Conservation (phyloP, 176 grass and related monocot species). For the Dendrocalamus sinicus region DNA sequence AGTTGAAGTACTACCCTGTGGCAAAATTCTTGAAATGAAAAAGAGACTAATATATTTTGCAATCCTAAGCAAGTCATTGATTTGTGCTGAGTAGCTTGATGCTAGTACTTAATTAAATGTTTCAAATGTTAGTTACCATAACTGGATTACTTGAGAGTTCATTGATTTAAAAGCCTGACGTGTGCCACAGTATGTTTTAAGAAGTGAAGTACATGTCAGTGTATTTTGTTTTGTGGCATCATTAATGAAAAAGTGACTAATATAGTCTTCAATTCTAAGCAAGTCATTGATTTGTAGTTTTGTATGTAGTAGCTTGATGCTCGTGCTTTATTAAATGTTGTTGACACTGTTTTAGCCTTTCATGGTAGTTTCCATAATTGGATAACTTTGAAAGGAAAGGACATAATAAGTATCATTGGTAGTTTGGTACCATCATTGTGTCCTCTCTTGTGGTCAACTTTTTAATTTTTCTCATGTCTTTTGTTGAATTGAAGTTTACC, state of each 20-base stretch:
- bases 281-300: slow-evolving; percentile 22
- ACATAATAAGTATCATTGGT: not conserved
- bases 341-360: slow-evolving; percentile 2
- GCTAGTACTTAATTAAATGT: slow-evolving; percentile 2
- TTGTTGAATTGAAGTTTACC: not conserved
- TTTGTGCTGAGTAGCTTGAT: slow-evolving; percentile 26
- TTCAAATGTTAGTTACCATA: slow-evolving; percentile 7
- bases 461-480: slow-evolving; percentile 20
- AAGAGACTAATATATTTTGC: slow-evolving; percentile 3
- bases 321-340: slow-evolving; percentile 13
- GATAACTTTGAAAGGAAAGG: slow-evolving; percentile 3
- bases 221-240: slow-evolving; percentile 17
- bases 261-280: slow-evolving; percentile 10
- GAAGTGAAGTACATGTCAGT: not conserved
- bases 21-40: slow-evolving; percentile 13
- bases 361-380: slow-evolving; percentile 18
- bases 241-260: slow-evolving; percentile 15
- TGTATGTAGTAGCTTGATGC: not conserved
- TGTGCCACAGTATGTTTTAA: slow-evolving; percentile 9
- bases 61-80: slow-evolving; percentile 25
- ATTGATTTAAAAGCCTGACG: slow-evolving; percentile 27
- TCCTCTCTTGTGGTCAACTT: not conserved
- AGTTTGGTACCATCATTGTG: slow-evolving; percentile 16
- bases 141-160: not conserved
- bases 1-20: not conserved